Percentiles rank a stretch among this genome's conserved stretches.
These are phyloP conservation scores for Teunomyces gatunensis DNA, from an alignment of 805 yeast genomes.

Conservation along the genomic window DNA sequence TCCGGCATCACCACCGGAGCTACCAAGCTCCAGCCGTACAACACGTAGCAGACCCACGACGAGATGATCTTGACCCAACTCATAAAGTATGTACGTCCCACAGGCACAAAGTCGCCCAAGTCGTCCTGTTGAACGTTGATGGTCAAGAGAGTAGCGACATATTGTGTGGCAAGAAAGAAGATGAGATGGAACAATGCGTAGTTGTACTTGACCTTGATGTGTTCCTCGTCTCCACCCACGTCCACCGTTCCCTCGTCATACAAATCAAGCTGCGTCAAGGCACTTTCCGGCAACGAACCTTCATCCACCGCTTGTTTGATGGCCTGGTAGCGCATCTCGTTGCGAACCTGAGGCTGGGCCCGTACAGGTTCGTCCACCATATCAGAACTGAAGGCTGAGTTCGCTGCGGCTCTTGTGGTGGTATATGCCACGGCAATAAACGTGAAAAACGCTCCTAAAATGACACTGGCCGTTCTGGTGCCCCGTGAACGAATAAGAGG, in stretches of 20 bases:
- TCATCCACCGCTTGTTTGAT: conserved; percentile 92
- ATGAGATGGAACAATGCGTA: conserved; percentile 86
- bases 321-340: conserved; percentile 82
- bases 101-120: conserved; percentile 89
- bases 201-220: conserved; percentile 68
- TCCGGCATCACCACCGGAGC: conserved; percentile 94
- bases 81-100: conserved; percentile 93
- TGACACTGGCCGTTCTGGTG: conserved; percentile 83
- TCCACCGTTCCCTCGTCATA: conserved; percentile 41
- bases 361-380: conserved; percentile 26
- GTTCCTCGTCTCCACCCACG: conserved; percentile 46
- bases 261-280: conserved; percentile 70
- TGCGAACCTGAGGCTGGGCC: conserved; percentile 47
- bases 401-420: conserved; percentile 92
- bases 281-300: conserved; percentile 92
- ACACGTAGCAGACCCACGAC: conserved; percentile 85
- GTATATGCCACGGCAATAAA: conserved; percentile 95
- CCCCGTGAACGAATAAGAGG: conserved; percentile 88
- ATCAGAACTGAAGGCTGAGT: conserved; percentile 42
- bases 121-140: conserved; percentile 85
- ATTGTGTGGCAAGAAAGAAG: conserved; percentile 93
- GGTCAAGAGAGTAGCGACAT: conserved; percentile 90
- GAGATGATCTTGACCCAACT: conserved; percentile 92
- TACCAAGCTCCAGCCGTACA: conserved; percentile 86
- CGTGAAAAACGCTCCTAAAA: conserved; percentile 90